phyloP scores from a whole-genome alignment of 192 early-diverging fungal species.

The Entomortierella chlamydospora region DNA sequence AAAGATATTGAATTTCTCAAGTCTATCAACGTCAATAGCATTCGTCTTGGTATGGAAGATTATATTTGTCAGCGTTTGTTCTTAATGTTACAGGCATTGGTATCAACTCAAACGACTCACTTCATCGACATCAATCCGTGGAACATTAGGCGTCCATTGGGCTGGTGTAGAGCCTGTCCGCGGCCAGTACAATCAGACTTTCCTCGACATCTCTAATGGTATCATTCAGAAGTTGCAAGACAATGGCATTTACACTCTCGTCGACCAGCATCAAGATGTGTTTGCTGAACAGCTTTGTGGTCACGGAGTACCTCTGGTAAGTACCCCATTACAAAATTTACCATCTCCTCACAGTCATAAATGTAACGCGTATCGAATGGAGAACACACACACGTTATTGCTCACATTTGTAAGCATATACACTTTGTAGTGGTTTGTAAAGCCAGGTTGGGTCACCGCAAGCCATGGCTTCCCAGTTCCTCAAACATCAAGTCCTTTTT shows the following conservation, averaged over 20 bases:
- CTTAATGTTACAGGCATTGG: no score
- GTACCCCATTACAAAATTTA: background rate
- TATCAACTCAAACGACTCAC: background rate
- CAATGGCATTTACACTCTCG: constrained; percentile 69
- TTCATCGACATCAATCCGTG: no score
- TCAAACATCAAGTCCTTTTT: constrained; percentile 47
- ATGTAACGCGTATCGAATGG: no score
- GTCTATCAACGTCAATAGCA: constrained; percentile 44
- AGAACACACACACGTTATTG: no score
- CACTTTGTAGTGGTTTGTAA: constrained; percentile 36
- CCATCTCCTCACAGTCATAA: background rate
- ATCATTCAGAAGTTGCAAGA: constrained; percentile 64
- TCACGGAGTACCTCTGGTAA: constrained; percentile 62
- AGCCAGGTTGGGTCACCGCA: constrained; percentile 50
- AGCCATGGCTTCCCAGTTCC: constrained; percentile 47
- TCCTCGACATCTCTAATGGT: constrained; percentile 60
- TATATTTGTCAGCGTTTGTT: no score
- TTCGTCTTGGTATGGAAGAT: constrained; percentile 40
- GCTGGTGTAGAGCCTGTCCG: constrained; percentile 71
- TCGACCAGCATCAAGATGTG: constrained; percentile 76
- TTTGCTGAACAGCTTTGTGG: constrained; percentile 64
- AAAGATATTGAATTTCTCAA: constrained; percentile 57
- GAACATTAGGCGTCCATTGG: constrained; percentile 64
- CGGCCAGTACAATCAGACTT: constrained; percentile 67
- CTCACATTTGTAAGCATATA: background rate